phyloP scores from a whole-genome alignment of 2,329 filamentous ascomycete genomes.

The Fusarium redolens region DNA sequence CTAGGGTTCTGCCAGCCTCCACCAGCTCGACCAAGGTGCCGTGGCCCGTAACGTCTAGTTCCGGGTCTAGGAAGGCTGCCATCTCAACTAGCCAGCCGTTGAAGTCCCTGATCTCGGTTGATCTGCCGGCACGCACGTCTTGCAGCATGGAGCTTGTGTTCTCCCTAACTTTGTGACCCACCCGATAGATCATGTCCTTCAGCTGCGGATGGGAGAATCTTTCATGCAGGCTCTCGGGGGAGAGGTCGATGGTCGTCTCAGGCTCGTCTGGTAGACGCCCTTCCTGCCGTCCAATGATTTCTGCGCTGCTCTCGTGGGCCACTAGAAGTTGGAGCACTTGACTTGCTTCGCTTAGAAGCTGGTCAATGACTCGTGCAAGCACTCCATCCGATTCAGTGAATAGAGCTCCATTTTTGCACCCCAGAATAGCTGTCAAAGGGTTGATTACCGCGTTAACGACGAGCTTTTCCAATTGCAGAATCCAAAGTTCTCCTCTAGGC shows the following conservation, averaged over 20 bases:
- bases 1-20: constrained; percentile 49
- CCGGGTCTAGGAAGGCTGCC: constrained; percentile 52
- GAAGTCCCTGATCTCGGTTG: constrained; percentile 68
- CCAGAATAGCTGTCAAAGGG: constrained; percentile 82
- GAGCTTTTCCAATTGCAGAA: constrained; percentile 85
- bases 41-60: constrained; percentile 53
- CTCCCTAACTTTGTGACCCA: constrained; percentile 60
- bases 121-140: constrained; percentile 62
- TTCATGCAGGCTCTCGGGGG: constrained; percentile 40
- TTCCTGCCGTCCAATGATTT: constrained; percentile 49
- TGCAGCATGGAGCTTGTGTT: constrained; percentile 74
- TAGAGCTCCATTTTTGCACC: constrained; percentile 81
- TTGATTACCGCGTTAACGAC: constrained; percentile 85
- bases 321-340: constrained; percentile 77
- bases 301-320: constrained; percentile 62
- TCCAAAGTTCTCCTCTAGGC: constrained; percentile 59
- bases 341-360: constrained; percentile 79
- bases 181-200: constrained; percentile 57
- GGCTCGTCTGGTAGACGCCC: not conserved
- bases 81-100: constrained; percentile 69
- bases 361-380: constrained; percentile 70
- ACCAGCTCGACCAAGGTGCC: constrained; percentile 58
- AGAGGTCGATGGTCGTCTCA: constrained; percentile 23
- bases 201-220: constrained; percentile 59
- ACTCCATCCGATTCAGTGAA: constrained; percentile 66